phyloP scores from a whole-genome alignment of 345 rosid species.

The Arabidopsis arenosa region DNA sequence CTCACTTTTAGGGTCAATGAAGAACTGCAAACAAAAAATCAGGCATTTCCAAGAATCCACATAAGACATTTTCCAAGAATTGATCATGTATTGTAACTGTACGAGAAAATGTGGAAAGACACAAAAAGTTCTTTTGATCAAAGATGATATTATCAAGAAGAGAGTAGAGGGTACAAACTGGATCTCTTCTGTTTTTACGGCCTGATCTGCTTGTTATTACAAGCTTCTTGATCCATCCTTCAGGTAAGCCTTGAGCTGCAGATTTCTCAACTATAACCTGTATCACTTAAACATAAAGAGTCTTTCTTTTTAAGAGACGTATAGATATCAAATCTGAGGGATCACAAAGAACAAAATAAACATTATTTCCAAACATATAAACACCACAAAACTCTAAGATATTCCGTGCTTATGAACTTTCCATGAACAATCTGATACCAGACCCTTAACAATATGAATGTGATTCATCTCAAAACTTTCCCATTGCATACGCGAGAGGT shows the following conservation, averaged over 20 bases:
- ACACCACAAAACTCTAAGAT: slow-evolving; percentile 3
- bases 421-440: background rate
- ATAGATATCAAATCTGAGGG: background rate
- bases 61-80: background rate
- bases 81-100: background rate
- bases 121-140: background rate
- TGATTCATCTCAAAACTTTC: background rate
- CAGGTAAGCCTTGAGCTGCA: slow-evolving; percentile 76
- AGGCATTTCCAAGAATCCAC: slow-evolving; percentile 21
- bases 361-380: slow-evolving; percentile 3
- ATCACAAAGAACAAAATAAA: background rate
- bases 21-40: slow-evolving; percentile 57
- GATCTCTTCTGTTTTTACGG: slow-evolving; percentile 63
- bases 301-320: background rate
- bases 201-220: slow-evolving; percentile 58
- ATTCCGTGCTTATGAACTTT: background rate
- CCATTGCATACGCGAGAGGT: background rate
- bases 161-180: slow-evolving; percentile 53
- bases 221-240: slow-evolving; percentile 89
- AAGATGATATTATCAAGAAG: background rate
- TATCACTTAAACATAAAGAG: slow-evolving; percentile 49
- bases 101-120: background rate
- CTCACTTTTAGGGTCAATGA: slow-evolving; percentile 80
- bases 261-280: slow-evolving; percentile 65
- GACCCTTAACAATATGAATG: slow-evolving; percentile 6